A percentile compares a stretch with the other conserved stretches of the same genome.
These are phyloP conservation scores for Paramecium caudatum DNA, from an alignment of 73 alveolate species.

Conservation along the genomic window DNA sequence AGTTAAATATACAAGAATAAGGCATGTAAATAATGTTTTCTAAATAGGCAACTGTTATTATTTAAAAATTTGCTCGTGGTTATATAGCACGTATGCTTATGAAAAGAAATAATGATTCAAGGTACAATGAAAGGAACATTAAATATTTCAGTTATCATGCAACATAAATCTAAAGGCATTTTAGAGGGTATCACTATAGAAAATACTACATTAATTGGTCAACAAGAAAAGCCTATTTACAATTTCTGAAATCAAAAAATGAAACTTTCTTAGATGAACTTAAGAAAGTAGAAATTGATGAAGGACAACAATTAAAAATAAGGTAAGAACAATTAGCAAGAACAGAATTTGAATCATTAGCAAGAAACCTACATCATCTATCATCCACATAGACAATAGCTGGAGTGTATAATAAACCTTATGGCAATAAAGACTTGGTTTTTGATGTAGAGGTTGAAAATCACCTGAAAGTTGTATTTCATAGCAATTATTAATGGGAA, in stretches of 20 bases:
- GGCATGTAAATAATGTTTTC: background rate
- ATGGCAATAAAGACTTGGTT: conserved; percentile 86
- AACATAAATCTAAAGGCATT: conserved; percentile 10
- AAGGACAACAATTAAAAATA: conserved; percentile 47
- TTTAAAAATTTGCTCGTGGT: conserved; percentile 38
- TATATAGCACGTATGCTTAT: conserved; percentile 48
- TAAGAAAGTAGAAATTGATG: conserved; percentile 77
- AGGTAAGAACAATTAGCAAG: conserved; percentile 85
- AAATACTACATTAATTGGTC: conserved; percentile 56
- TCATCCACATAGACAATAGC: conserved; percentile 87
- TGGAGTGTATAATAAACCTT: conserved; percentile 93
- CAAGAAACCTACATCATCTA: conserved; percentile 89
- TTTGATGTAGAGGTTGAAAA: conserved; percentile 89
- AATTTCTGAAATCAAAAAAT: conserved; percentile 34
- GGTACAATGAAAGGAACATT: conserved; percentile 62
- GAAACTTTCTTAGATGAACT: conserved; percentile 74
- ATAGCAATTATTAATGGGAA: conserved; percentile 62
- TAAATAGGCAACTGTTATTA: conserved; percentile 46
- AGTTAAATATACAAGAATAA: conserved; percentile 3
- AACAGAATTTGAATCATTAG: conserved; percentile 85
- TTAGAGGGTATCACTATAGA: conserved; percentile 64
- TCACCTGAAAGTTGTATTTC: conserved; percentile 80
- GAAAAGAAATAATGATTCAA: conserved; percentile 23
- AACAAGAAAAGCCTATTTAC: background rate
- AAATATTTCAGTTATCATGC: conserved; percentile 65